Evolutionary conservation across 169 alveolate species (phyloP).

Genomic region (Plasmodium falciparum): DNA sequence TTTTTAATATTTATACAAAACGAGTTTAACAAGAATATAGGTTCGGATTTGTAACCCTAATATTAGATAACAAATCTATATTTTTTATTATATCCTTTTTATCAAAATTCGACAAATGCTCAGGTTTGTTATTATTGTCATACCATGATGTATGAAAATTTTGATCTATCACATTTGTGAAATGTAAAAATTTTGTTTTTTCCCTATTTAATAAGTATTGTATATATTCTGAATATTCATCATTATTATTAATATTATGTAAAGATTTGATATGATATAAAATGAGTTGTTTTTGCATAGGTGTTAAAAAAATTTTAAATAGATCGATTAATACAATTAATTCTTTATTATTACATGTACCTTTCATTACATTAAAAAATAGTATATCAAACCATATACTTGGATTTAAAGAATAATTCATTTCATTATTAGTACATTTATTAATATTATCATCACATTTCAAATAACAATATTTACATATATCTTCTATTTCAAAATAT

Average conservation of each 20-base stretch:
- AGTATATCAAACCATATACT: slow-evolving; percentile 72
- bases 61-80: slow-evolving; percentile 31
- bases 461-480: slow-evolving; percentile 60
- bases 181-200: slow-evolving; percentile 17
- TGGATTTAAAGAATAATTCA: slow-evolving; percentile 41
- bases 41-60: slow-evolving; percentile 26
- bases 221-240: slow-evolving; percentile 48
- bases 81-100: slow-evolving; percentile 32
- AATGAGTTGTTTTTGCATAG: slow-evolving; percentile 66
- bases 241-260: slow-evolving; percentile 24
- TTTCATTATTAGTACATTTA: slow-evolving; percentile 16
- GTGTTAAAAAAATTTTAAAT: slow-evolving; percentile 53
- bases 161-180: slow-evolving; percentile 11
- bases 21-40: neutral
- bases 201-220: slow-evolving; percentile 46
- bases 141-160: slow-evolving; percentile 9
- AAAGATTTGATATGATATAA: slow-evolving; percentile 53
- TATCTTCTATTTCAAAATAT: slow-evolving; percentile 61
- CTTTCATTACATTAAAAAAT: slow-evolving; percentile 44
- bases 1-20: too few relatives aligned
- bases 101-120: slow-evolving; percentile 23
- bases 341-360: slow-evolving; percentile 35
- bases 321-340: slow-evolving; percentile 57
- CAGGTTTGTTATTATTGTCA: slow-evolving; percentile 1
- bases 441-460: slow-evolving; percentile 39